Conservation (phyloP, 2,329 filamentous ascomycete species). For the Elsinoe arachidis region DNA sequence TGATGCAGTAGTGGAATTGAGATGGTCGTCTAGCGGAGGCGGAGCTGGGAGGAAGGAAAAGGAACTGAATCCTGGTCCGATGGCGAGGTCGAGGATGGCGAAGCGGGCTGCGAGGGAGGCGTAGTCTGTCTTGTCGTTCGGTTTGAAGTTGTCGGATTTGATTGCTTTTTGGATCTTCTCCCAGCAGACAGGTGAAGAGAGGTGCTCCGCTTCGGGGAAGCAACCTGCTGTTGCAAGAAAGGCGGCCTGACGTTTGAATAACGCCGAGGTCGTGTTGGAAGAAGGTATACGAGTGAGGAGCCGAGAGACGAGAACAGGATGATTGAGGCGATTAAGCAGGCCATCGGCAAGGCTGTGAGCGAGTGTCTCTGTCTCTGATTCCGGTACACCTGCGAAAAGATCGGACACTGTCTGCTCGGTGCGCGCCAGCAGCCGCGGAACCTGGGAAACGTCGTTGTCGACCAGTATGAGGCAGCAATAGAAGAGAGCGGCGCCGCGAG, state of each 20-base stretch:
- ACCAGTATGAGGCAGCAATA: not conserved
- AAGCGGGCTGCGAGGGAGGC: constrained; percentile 56
- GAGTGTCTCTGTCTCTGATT: not conserved
- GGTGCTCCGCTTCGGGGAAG: not conserved
- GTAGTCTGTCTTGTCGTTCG: constrained; percentile 56
- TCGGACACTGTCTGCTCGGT: not conserved
- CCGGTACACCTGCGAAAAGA: not conserved
- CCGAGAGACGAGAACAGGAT: constrained; percentile 47
- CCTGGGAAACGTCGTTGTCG: not conserved
- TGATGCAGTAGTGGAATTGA: constrained; percentile 1
- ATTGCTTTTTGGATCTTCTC: not conserved
- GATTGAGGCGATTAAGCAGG: constrained; percentile 30
- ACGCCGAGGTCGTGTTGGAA: constrained; percentile 42
- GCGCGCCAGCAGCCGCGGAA: not conserved
- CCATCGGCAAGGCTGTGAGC: not conserved
- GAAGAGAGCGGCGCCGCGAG: not conserved
- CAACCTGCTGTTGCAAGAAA: constrained; percentile 51
- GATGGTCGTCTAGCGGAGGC: constrained; percentile 17
- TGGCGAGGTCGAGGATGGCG: constrained; percentile 61
- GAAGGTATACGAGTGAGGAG: constrained; percentile 53
- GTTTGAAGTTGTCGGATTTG: constrained; percentile 35
- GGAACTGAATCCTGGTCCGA: constrained; percentile 53
- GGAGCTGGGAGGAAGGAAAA: constrained; percentile 20
- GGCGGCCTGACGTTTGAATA: constrained; percentile 59
- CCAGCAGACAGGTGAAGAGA: not conserved